These are phyloP conservation scores for Thraustotheca clavata DNA, from an alignment of 352 stramenopile species.

Conservation along the genomic window DNA sequence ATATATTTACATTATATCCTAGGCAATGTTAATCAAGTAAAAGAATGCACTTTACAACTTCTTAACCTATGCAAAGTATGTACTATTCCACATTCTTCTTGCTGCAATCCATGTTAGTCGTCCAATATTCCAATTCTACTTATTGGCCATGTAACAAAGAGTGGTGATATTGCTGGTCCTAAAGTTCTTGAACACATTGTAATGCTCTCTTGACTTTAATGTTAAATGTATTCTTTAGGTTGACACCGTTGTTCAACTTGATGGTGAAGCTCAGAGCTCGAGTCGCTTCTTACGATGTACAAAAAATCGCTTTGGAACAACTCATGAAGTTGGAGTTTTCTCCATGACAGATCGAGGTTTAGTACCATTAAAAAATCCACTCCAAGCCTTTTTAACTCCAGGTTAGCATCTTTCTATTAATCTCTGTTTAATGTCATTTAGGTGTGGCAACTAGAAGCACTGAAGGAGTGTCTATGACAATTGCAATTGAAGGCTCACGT, in stretches of 20 bases:
- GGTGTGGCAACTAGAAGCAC: constrained; percentile 13
- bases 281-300: constrained; percentile 88
- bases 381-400: constrained; percentile 71
- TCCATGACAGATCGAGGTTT: constrained; percentile 87
- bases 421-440: neutral
- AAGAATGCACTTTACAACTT: constrained; percentile 92
- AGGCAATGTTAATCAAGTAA: constrained; percentile 89
- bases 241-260: constrained; percentile 94
- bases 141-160: constrained; percentile 97
- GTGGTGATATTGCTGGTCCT: constrained; percentile 92
- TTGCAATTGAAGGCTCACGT: constrained; percentile 90
- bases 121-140: constrained; percentile 88
- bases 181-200: constrained; percentile 84
- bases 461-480: constrained; percentile 70
- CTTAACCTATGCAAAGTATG: constrained; percentile 89
- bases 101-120: neutral
- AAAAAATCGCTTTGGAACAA: constrained; percentile 96
- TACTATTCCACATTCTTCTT: neutral
- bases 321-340: constrained; percentile 94
- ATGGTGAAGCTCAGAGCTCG: constrained; percentile 79
- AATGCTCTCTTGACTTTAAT: neutral
- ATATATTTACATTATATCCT: neutral
- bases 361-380: constrained; percentile 62
- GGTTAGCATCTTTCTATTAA: constrained; percentile 28
- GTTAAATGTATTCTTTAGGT: constrained; percentile 56